Percentiles rank a stretch among this genome's conserved stretches.
Conservation (phyloP, 805 yeast species). For the Yueomyces sinensis region DNA sequence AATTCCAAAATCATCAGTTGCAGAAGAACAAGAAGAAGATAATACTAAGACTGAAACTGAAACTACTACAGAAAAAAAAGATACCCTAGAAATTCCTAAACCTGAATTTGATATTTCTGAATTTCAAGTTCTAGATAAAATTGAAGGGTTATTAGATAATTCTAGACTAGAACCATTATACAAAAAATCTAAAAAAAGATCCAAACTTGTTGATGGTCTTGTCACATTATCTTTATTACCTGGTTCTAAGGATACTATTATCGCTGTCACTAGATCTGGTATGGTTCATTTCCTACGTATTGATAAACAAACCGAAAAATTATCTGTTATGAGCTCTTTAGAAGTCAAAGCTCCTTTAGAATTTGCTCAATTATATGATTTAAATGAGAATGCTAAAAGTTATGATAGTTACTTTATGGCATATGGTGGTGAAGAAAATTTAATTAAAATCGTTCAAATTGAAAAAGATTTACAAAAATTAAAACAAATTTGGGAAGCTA, state of each 20-base stretch:
- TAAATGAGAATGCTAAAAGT: slow-evolving; percentile 30
- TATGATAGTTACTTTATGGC: slow-evolving; percentile 35
- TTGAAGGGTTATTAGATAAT: slow-evolving; percentile 13
- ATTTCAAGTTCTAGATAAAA: slow-evolving; percentile 11
- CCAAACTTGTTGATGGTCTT: slow-evolving; percentile 26
- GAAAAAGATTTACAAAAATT: slow-evolving; percentile 14
- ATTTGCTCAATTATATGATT: slow-evolving; percentile 31
- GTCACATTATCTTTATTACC: slow-evolving; percentile 22
- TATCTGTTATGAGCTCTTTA: slow-evolving; percentile 8
- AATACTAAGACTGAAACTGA: not conserved
- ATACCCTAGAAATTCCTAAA: not conserved
- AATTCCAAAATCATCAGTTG: slow-evolving; percentile 3
- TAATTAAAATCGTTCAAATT: slow-evolving; percentile 19
- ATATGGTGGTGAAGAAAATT: slow-evolving; percentile 72
- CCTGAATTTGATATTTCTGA: slow-evolving; percentile 10
- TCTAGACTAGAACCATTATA: slow-evolving; percentile 11
- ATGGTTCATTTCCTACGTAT: slow-evolving; percentile 19
- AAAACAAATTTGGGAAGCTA: slow-evolving; percentile 48
- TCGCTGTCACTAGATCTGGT: slow-evolving; percentile 27
- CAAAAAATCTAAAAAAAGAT: slow-evolving; percentile 17
- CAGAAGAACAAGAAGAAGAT: slow-evolving; percentile 1
- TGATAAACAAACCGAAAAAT: slow-evolving; percentile 6
- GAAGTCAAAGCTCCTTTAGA: slow-evolving; percentile 32
- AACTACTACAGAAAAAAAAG: not conserved
- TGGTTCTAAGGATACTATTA: slow-evolving; percentile 14